These are phyloP conservation scores for Pyrenula massariospora DNA, from an alignment of 495 filamentous ascomycete genomes.

Conservation along the genomic window DNA sequence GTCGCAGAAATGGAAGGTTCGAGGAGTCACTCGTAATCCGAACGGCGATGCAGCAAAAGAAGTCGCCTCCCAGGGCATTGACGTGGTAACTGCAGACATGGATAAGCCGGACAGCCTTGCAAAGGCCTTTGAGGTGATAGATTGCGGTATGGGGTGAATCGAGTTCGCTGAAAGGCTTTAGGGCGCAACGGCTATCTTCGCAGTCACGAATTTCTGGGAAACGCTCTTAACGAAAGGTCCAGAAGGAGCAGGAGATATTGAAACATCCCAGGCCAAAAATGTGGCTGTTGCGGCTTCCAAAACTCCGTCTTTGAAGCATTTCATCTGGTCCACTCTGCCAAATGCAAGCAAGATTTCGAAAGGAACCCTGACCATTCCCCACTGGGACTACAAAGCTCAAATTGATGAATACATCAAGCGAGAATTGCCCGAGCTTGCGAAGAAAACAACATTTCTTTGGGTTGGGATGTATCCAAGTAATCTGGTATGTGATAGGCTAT, in stretches of 20 bases:
- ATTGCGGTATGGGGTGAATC: not conserved
- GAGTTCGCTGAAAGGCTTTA: not conserved
- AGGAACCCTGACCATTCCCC: constrained; percentile 11
- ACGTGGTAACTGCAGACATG: constrained; percentile 34
- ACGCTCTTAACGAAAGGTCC: constrained; percentile 1
- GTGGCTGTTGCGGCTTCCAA: constrained; percentile 26
- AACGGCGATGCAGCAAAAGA: constrained; percentile 16
- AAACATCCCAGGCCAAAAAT: constrained; percentile 25
- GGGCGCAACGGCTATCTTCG: constrained; percentile 34
- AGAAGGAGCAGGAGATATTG: constrained; percentile 8
- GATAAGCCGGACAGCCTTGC: constrained; percentile 24
- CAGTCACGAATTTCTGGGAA: constrained; percentile 38
- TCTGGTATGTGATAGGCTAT: no score
- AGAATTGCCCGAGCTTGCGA: constrained; percentile 9
- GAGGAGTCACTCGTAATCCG: constrained; percentile 33
- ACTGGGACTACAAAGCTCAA: constrained; percentile 16
- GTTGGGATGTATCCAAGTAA: constrained; percentile 10
- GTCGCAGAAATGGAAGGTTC: constrained; percentile 21
- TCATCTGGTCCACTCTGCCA: constrained; percentile 33
- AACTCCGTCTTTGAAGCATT: constrained; percentile 28
- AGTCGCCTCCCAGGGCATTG: constrained; percentile 24
- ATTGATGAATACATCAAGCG: constrained; percentile 16
- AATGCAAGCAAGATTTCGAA: constrained; percentile 9
- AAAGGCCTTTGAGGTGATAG: constrained; percentile 22
- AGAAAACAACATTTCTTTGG: constrained; percentile 15